Evolutionary conservation across 495 filamentous ascomycete species (phyloP).

Genomic region (Podospora australis): DNA sequence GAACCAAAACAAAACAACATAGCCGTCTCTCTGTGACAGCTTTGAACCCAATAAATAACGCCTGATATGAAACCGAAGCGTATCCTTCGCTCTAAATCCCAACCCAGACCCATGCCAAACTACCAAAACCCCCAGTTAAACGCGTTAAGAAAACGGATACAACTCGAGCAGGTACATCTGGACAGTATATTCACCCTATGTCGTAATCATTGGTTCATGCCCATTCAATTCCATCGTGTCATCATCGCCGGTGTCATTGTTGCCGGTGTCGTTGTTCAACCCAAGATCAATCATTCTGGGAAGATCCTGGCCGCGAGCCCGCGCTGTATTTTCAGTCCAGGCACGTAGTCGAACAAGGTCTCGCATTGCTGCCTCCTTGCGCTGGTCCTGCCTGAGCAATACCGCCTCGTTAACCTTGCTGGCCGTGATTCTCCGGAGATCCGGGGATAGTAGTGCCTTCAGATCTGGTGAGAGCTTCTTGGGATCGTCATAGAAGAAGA

Average conservation of each 20-base stretch:
- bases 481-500: slow-evolving; percentile 66
- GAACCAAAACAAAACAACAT: too few relatives aligned
- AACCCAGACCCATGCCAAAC: too few relatives aligned
- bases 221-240: slow-evolving; percentile 36
- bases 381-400: slow-evolving; percentile 59
- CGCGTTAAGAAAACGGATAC: too few relatives aligned
- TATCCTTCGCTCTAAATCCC: too few relatives aligned
- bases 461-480: slow-evolving; percentile 65
- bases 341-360: slow-evolving; percentile 72
- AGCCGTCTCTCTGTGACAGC: too few relatives aligned
- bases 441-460: slow-evolving; percentile 67
- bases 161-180: too few relatives aligned
- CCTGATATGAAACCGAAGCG: too few relatives aligned
- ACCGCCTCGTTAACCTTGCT: slow-evolving; percentile 83
- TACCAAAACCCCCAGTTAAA: too few relatives aligned
- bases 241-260: too few relatives aligned
- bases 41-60: too few relatives aligned
- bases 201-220: slow-evolving; percentile 56
- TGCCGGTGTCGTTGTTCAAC: slow-evolving; percentile 47
- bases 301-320: slow-evolving; percentile 66
- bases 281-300: slow-evolving; percentile 68
- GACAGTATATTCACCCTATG: too few relatives aligned
- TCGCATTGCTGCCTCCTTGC: slow-evolving; percentile 72
- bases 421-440: slow-evolving; percentile 75
- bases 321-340: slow-evolving; percentile 76